Conservation (phyloP, 164 flowering plant species). For the Kingdonia uniflora region DNA sequence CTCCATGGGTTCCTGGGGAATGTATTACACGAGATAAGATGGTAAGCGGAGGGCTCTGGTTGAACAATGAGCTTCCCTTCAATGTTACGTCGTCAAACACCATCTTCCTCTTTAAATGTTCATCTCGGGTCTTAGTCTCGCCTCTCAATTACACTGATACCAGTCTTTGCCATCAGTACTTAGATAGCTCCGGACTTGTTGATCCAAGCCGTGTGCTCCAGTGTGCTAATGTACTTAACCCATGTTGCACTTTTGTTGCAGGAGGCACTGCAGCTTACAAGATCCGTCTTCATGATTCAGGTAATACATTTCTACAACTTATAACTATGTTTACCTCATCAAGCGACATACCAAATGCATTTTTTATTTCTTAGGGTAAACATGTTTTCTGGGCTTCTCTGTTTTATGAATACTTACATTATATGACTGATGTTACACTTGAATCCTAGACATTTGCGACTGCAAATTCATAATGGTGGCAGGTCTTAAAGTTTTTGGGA, state of each 20-base stretch:
- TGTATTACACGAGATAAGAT: slow-evolving; percentile 44
- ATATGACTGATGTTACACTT: no score
- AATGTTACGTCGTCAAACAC: slow-evolving; percentile 54
- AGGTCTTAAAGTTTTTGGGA: no score
- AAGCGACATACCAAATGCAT: no score
- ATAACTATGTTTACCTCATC: no score
- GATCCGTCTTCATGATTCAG: slow-evolving; percentile 49
- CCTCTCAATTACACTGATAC: slow-evolving; percentile 56
- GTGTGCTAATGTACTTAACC: slow-evolving; percentile 29
- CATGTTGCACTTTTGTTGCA: slow-evolving; percentile 54
- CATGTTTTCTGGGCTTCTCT: no score
- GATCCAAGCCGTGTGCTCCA: slow-evolving; percentile 23
- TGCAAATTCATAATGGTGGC: no score
- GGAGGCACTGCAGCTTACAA: slow-evolving; percentile 73
- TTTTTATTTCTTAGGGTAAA: no score
- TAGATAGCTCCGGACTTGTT: slow-evolving; percentile 37
- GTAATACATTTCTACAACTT: no score
- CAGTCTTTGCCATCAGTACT: slow-evolving; percentile 48
- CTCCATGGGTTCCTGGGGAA: slow-evolving; percentile 35
- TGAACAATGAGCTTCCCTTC: slow-evolving; percentile 52
- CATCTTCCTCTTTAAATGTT: slow-evolving; percentile 53
- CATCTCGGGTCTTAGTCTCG: slow-evolving; percentile 46
- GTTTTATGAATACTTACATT: no score
- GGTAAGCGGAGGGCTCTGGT: slow-evolving; percentile 46
- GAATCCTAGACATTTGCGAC: no score